Base-by-base conservation (phyloP, 208 protist genomes). In the Phytomonas sp. region DNA sequence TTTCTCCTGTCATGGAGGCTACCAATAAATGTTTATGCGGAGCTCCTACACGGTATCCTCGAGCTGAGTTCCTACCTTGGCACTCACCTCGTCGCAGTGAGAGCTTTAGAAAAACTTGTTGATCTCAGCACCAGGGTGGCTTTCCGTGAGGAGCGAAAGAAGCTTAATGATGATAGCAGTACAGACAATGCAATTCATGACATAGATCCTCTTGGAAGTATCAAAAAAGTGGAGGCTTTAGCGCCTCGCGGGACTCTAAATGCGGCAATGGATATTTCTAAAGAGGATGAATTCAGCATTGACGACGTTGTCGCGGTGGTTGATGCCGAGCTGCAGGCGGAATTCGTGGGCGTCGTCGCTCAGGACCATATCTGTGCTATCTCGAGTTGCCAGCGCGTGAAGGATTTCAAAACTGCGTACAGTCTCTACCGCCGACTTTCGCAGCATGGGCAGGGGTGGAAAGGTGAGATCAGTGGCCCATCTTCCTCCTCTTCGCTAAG, bases 371-470 rank as follows among this genome's bases (percentile, higher is more conserved):
- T 95, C 60, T 69, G 66, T 13, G 84, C 89, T 9, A 91, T 95
- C 69, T 34, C 83, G 26, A 87, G 87, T 73, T 95, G 86, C 62
- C 75, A 70, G 36, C 59, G 34, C 40, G 73, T 73, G 29, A 71
- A 75, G 13, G 72, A 86, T 32, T 95, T 95, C 67, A 77, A 78
- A 68, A 73, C 85, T 33, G 75, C 89, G 4, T 70, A 83, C 60
- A 82, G 81, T 23, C 83, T 95, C 62, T 92, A 90, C 78, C 77
- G 68, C 30, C 86, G 87, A 5, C 82, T 92, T n/a, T 68, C 87
- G 37, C 80, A 82, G 67, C 81, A 89, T 59, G 78, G 80, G 46
- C 46, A 26, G 46, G 17, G 20, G 20, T 1, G 20, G 46, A 56
- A 56, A 23, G 46, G 23, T 17, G 23, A 26, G 11, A 56, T 56